phyloP scores from a whole-genome alignment of 2,329 filamentous ascomycete species.

The Trichoderma guizhouense region DNA sequence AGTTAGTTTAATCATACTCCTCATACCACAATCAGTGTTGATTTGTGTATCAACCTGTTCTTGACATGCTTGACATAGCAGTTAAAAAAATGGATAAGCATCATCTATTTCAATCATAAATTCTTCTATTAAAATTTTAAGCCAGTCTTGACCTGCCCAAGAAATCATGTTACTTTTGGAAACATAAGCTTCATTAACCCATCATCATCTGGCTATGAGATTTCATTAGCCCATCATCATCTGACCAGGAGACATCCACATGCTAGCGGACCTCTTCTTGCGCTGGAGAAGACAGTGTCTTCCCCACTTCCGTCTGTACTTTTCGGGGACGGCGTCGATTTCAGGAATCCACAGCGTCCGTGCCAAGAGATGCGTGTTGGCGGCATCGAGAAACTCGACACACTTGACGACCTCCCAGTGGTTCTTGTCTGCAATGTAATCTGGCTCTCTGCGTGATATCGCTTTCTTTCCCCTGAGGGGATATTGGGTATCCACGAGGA shows the following conservation, averaged over 20 bases:
- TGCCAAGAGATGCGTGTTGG: conserved; percentile 67
- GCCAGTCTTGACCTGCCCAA: neutral
- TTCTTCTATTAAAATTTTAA: neutral
- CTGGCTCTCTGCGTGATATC: conserved; percentile 68
- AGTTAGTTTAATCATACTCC: neutral
- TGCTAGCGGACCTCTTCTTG: conserved; percentile 30
- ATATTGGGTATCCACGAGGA: conserved; percentile 84
- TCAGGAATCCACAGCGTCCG: conserved; percentile 82
- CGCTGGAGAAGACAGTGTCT: conserved; percentile 78
- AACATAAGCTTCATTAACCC: neutral
- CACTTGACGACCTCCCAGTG: conserved; percentile 78
- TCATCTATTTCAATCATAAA: neutral
- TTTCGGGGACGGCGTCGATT: conserved; percentile 63
- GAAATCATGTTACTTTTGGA: neutral
- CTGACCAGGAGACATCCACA: conserved; percentile 9
- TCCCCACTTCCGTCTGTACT: conserved; percentile 75
- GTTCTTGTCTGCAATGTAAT: conserved; percentile 70
- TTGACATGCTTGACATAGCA: neutral
- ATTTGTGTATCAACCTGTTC: neutral
- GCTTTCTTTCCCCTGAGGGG: conserved; percentile 46
- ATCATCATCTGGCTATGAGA: conserved; percentile 12
- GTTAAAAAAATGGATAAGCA: neutral
- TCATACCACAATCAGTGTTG: neutral
- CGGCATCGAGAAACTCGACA: conserved; percentile 74
- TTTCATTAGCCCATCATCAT: conserved; percentile 17